Conservation (phyloP, 768 basidiomycete genomes). For the Tephrocybe sp. region DNA sequence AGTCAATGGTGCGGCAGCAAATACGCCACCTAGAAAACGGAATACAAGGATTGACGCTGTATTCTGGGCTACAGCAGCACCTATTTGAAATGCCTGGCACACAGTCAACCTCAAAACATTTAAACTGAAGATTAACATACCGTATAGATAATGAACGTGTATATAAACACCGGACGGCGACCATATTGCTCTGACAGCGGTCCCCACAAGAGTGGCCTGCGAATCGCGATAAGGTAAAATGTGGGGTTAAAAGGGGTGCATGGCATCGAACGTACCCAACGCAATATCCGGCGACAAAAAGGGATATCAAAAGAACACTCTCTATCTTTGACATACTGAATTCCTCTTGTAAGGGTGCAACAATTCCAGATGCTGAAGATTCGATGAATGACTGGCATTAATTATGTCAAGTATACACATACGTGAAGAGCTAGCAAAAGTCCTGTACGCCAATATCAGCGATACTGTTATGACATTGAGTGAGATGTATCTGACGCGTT, state of each 20-base stretch:
- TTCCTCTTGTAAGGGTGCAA: slow-evolving; percentile 38
- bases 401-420: slow-evolving; percentile 12
- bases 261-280: slow-evolving; percentile 41
- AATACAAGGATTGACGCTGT: slow-evolving; percentile 62
- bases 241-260: not conserved
- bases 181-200: slow-evolving; percentile 57
- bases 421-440: slow-evolving; percentile 62
- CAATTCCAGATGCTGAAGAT: slow-evolving; percentile 41
- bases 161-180: slow-evolving; percentile 55
- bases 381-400: not conserved
- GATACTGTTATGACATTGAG: slow-evolving; percentile 1
- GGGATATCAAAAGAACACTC: slow-evolving; percentile 52
- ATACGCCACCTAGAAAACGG: slow-evolving; percentile 68
- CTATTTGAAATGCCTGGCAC: slow-evolving; percentile 56
- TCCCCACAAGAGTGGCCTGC: slow-evolving; percentile 52
- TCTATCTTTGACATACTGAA: slow-evolving; percentile 51
- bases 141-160: slow-evolving; percentile 53
- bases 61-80: slow-evolving; percentile 58
- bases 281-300: slow-evolving; percentile 70
- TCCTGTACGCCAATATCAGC: slow-evolving; percentile 31
- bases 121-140: slow-evolving; percentile 22
- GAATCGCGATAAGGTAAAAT: not conserved
- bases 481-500: slow-evolving; percentile 41
- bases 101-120: not conserved
- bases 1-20: slow-evolving; percentile 66